Conservation (phyloP, 2,329 filamentous ascomycete species). For the Neurospora sp. region DNA sequence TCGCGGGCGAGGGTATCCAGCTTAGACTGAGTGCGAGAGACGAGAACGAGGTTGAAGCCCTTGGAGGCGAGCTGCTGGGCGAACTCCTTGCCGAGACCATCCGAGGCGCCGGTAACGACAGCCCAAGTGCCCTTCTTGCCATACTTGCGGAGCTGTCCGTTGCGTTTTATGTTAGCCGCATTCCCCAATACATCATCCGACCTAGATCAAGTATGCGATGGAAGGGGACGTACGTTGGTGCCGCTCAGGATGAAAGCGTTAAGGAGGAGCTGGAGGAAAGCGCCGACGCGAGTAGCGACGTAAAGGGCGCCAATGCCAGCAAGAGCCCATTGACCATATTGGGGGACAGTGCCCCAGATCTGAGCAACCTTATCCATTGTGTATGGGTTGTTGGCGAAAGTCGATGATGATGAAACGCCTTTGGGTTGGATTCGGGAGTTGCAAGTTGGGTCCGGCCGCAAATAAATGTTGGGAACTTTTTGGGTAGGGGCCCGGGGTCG, state of each 20-base stretch:
- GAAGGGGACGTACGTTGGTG: slow-evolving; percentile 40
- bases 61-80: slow-evolving; percentile 80
- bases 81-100: slow-evolving; percentile 95
- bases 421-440: background rate
- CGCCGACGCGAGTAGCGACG: slow-evolving; percentile 45
- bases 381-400: slow-evolving; percentile 8
- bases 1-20: slow-evolving; percentile 68
- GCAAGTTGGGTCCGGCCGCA: background rate
- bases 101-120: slow-evolving; percentile 87
- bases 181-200: too few species aligned
- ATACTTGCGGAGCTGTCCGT: slow-evolving; percentile 74
- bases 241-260: slow-evolving; percentile 60
- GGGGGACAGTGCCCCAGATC: slow-evolving; percentile 32
- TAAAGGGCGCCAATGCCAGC: slow-evolving; percentile 50
- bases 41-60: slow-evolving; percentile 89
- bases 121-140: slow-evolving; percentile 90
- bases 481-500: background rate
- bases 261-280: slow-evolving; percentile 51
- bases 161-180: background rate
- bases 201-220: background rate
- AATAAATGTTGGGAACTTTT: slow-evolving; percentile 8
- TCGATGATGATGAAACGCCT: slow-evolving; percentile 3
- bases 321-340: slow-evolving; percentile 35
- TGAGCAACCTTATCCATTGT: slow-evolving; percentile 24
- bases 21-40: slow-evolving; percentile 93